phyloP scores from a whole-genome alignment of 2,329 filamentous ascomycete genomes.

The Colletotrichum acutatum region DNA sequence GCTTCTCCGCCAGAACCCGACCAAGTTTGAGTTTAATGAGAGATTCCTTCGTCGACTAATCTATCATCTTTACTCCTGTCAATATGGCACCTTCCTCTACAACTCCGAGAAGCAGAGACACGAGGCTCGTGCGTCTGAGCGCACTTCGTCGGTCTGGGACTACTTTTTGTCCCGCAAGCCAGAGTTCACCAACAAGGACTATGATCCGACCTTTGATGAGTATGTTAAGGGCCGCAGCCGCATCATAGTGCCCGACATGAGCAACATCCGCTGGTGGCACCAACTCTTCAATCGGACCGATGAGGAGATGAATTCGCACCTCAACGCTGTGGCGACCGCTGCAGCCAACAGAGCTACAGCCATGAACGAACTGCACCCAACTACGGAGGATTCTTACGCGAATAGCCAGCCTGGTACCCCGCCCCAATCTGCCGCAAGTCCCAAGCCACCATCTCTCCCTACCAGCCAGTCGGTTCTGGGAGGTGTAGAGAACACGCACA shows the following conservation, averaged over 20 bases:
- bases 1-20: conserved; percentile 84
- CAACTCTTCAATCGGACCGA: conserved; percentile 88
- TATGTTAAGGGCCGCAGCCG: conserved; percentile 82
- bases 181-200: conserved; percentile 86
- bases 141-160: conserved; percentile 91
- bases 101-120: conserved; percentile 92
- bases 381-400: conserved; percentile 35
- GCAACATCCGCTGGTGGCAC: conserved; percentile 93
- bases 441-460: conserved; percentile 51
- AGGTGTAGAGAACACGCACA: conserved; percentile 68
- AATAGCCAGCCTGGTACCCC: conserved; percentile 42
- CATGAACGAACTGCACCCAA: conserved; percentile 38
- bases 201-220: conserved; percentile 81
- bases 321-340: conserved; percentile 64
- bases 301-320: conserved; percentile 87
- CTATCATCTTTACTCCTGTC: conserved; percentile 95
- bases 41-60: conserved; percentile 88
- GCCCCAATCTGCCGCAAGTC: conserved; percentile 42
- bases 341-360: conserved; percentile 51
- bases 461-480: conserved; percentile 65
- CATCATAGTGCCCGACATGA: conserved; percentile 81
- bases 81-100: conserved; percentile 96
- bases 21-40: conserved; percentile 95
- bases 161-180: conserved; percentile 86
- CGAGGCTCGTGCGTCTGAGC: conserved; percentile 74